Base-by-base conservation (phyloP, 495 filamentous ascomycete species). In the Jackrogersella minutella region DNA sequence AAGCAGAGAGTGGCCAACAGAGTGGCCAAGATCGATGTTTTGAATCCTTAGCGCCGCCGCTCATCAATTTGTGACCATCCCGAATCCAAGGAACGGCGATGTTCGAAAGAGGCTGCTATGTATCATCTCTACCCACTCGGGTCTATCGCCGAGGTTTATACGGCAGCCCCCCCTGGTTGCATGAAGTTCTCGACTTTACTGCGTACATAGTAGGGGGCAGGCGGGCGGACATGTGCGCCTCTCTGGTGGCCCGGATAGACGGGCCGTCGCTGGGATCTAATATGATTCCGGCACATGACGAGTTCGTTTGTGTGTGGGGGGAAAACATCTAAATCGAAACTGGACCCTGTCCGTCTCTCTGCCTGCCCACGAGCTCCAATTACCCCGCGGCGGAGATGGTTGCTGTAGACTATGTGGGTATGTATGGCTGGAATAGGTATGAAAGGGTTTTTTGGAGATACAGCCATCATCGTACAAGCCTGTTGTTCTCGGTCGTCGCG, bases 401-500 rank as follows among this genome's bases (percentile, higher is more conserved):
- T 66, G 58, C 65, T 64, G 43, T 71, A 62, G 66, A 58, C 57
- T 60, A 68, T 62, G 69, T 69, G 65, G 64, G 61, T 62, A 56
- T 67, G 52, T 47, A 50, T 61, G 55, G 51, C 49, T 55, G 31
- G 54, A 58, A 53, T 60, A 36, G 56, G 50, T 56, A 62, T 54
- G 58, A 62, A 63, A 60, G 60, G 59, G 17, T 71, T n/a, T n/a
- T n/a, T n/a, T 68, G 51, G 58, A 60, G 64, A 68, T 60, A 71
- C 64, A 64, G 68, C 64, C 59, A 63, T 61, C 59, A 68, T 56
- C 60, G 61, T 56, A 72, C 61, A 72, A 67, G 62, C 62, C 69
- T 74, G 58, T 71, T 76, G 71, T 76, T 76, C 72, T 79, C 80
- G 79, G 80, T 78, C 72, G 77, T 73, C 72, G 77, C 78, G 80